These are phyloP conservation scores for Nepenthes gracilis DNA, from an alignment of 148 eudicot genomes.

Conservation along the genomic window DNA sequence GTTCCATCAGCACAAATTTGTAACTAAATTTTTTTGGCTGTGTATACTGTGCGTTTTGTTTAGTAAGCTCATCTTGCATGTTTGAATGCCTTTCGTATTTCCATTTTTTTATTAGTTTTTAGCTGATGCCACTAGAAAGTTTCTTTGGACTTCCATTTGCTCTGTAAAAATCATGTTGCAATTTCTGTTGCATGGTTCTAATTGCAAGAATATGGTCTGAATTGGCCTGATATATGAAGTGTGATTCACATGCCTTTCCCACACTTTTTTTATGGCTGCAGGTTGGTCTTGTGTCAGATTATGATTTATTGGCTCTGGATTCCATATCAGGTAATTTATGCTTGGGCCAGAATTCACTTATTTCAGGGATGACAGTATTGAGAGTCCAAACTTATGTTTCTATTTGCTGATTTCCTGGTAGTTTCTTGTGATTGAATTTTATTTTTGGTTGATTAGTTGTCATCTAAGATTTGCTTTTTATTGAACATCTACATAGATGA, in stretches of 20 bases:
- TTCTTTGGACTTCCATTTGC: not conserved
- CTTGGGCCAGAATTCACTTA: not conserved
- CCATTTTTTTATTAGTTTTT: not conserved
- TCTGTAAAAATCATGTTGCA: not conserved
- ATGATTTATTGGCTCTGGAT: slow-evolving; percentile 84
- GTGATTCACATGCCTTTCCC: not conserved
- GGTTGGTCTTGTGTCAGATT: slow-evolving; percentile 96
- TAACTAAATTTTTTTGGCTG: too few species aligned
- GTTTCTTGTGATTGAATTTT: too few species aligned
- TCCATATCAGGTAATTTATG: slow-evolving; percentile 65
- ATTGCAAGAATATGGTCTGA: not conserved
- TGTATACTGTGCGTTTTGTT: too few species aligned
- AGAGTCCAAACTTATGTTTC: too few species aligned
- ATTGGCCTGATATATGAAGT: not conserved
- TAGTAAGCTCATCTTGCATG: not conserved
- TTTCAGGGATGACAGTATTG: not conserved
- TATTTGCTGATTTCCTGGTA: too few species aligned
- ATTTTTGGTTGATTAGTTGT: too few species aligned
- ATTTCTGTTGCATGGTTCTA: not conserved
- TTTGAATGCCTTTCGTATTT: not conserved
- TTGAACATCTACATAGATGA: too few species aligned
- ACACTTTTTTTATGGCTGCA: slow-evolving; percentile 21
- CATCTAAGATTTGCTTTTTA: too few species aligned
- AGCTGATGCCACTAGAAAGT: not conserved
- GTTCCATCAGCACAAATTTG: too few species aligned